Percentiles rank a stretch among this genome's conserved stretches.
Conservation (phyloP, 148 eudicot genomes). For the Bassia scoparia region DNA sequence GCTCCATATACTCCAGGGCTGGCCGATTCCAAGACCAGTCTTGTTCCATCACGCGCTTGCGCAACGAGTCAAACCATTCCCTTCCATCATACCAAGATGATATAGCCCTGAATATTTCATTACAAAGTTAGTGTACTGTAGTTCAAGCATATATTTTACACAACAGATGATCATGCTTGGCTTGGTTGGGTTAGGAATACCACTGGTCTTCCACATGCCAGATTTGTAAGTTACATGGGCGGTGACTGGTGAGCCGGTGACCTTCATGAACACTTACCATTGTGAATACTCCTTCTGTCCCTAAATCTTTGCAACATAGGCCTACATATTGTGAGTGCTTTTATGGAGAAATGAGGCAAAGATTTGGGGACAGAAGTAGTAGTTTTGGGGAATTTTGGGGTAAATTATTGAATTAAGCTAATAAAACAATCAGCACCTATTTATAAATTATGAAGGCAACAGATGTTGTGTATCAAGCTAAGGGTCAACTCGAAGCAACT, state of each 20-base stretch:
- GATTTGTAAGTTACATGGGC: too few relatives aligned
- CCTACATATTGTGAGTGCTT: too few relatives aligned
- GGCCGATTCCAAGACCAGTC: constrained; percentile 99
- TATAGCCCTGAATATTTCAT: constrained; percentile 58
- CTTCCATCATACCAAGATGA: constrained; percentile 72
- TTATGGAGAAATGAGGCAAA: too few relatives aligned
- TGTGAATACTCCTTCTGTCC: too few relatives aligned
- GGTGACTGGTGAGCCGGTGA: too few relatives aligned
- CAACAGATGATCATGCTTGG: background rate
- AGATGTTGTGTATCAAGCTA: background rate
- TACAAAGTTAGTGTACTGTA: background rate
- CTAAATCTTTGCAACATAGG: too few relatives aligned
- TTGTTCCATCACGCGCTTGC: constrained; percentile 90
- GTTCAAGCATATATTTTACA: background rate
- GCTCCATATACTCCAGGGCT: constrained; percentile 88
- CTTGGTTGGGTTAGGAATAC: background rate
- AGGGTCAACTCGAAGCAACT: background rate
- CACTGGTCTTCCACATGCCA: background rate
- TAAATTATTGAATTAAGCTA: too few relatives aligned
- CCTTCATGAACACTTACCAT: too few relatives aligned
- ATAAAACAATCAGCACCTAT: too few relatives aligned
- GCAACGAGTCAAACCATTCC: constrained; percentile 74
- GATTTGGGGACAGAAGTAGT: too few relatives aligned
- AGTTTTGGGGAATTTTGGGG: too few relatives aligned
- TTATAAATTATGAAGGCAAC: background rate